Base-by-base conservation (phyloP, 768 basidiomycete species). In the Filobasidium wieringae region DNA sequence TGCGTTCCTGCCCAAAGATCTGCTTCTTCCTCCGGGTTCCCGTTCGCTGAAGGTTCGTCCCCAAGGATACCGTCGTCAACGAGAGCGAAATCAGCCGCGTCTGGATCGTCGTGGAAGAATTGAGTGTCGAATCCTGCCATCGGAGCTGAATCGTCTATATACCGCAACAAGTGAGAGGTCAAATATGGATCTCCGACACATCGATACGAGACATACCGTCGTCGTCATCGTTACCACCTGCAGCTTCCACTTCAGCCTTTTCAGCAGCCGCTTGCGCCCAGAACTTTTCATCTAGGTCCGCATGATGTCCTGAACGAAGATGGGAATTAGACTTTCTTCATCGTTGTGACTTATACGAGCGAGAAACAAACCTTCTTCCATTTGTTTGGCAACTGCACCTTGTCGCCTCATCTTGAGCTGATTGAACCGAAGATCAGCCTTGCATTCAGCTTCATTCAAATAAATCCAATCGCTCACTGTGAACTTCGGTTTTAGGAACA, bases 401-500 rank as follows among this genome's bases (percentile, higher is more conserved):
- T 82, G 82, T 7, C 87, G 86, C 14, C 91, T 83, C 89, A 95
- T 91, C 68, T 82, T 86, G 34, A 96, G 75, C 93, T 97, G 70
- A 7, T 58, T 50, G 24, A 24, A 26, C 6, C 12, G 14, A 50
- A 33, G 51, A 15, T 41, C 24, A 22, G 26, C 11, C 26, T 6
- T 19, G 12, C 31, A 51, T 29, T 2, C 5, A 58, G 32, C 7
- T 11, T 14, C 5, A 33, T n/a, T n/a, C n/a, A n/a, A n/a, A 32
- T 11, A 5, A 4, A 33, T 9, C 14, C 36, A 11, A 3, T 61
- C 15, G 76, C 86, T 49, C 70, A 96, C 90, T 55, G 84, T 84
- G 69, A 92, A 96, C 71, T 90, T 90, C 33, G 93, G 93, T 74
- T 99, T 99, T 68, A 95, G 73, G 79, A 97, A 99, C 51, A 99